phyloP scores from a whole-genome alignment of 805 yeast genomes.

The Candida morakotiae region DNA sequence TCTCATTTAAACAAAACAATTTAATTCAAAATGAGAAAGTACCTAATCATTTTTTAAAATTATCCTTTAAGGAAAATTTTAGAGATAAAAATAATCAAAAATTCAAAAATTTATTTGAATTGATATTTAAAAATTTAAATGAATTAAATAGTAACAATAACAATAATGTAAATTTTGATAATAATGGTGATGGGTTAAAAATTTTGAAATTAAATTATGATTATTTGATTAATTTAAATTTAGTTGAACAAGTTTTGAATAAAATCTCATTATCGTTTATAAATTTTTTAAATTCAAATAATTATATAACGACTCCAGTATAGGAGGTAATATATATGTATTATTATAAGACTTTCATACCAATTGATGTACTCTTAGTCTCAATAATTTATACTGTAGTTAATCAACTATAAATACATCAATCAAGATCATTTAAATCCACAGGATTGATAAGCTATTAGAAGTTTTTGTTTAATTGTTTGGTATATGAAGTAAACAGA shows the following conservation, averaged over 20 bases:
- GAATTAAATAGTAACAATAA: conserved; percentile 14
- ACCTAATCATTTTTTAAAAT: conserved; percentile 18
- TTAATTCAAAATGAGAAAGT: conserved; percentile 17
- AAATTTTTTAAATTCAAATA: conserved; percentile 10
- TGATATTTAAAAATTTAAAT: conserved; percentile 24
- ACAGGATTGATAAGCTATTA: too few species aligned
- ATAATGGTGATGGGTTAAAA: conserved; percentile 5
- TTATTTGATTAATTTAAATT: conserved; percentile 24
- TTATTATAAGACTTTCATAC: neutral
- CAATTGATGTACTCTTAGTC: too few species aligned
- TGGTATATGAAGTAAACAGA: too few species aligned
- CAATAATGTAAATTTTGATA: too few species aligned
- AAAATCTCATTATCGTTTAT: conserved; percentile 27
- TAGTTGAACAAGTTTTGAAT: conserved; percentile 26
- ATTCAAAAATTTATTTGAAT: conserved; percentile 35
- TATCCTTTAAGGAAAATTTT: conserved; percentile 35
- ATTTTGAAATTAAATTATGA: conserved; percentile 37
- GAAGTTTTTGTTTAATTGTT: too few species aligned
- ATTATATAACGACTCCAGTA: neutral
- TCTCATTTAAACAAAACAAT: conserved; percentile 26
- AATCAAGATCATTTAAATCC: too few species aligned
- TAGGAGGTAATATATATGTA: neutral
- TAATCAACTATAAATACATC: too few species aligned
- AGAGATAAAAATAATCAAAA: conserved; percentile 30
- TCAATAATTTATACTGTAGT: too few species aligned